Conservation (phyloP, 495 filamentous ascomycete genomes). For the Aspergillus bridgeri region DNA sequence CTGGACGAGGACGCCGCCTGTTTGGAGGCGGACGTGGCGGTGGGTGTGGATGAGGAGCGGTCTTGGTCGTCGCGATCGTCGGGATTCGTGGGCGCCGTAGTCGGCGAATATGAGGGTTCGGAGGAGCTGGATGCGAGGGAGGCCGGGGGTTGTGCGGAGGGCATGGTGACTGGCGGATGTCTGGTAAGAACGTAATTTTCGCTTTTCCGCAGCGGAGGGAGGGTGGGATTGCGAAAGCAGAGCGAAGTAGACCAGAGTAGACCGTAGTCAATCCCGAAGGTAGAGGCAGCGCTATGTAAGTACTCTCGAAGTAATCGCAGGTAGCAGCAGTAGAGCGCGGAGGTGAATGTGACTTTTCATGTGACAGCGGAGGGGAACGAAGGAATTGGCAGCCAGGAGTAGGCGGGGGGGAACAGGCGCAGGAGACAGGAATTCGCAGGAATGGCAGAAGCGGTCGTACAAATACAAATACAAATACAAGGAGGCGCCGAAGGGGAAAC, state of each 20-base stretch:
- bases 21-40: slow-evolving; percentile 51
- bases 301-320: not conserved
- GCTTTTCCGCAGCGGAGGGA: not conserved
- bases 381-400: not conserved
- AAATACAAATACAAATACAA: not conserved
- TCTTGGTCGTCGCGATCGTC: slow-evolving; percentile 35
- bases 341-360: not conserved
- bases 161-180: not conserved
- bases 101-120: slow-evolving; percentile 24
- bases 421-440: not conserved
- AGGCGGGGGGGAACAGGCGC: too few species aligned
- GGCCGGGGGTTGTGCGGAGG: slow-evolving; percentile 3
- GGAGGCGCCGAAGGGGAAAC: not conserved
- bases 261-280: too few species aligned
- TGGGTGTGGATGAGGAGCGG: slow-evolving; percentile 51
- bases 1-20: slow-evolving; percentile 36
- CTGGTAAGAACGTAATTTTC: not conserved
- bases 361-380: slow-evolving; percentile 1
- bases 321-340: not conserved
- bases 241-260: too few species aligned
- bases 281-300: not conserved
- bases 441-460: not conserved
- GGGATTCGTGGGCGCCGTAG: slow-evolving; percentile 15
- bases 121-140: slow-evolving; percentile 23
- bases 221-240: not conserved